Evolutionary conservation across 2,329 filamentous ascomycete genomes (phyloP).

Genomic region (Lachnellula suecica): DNA sequence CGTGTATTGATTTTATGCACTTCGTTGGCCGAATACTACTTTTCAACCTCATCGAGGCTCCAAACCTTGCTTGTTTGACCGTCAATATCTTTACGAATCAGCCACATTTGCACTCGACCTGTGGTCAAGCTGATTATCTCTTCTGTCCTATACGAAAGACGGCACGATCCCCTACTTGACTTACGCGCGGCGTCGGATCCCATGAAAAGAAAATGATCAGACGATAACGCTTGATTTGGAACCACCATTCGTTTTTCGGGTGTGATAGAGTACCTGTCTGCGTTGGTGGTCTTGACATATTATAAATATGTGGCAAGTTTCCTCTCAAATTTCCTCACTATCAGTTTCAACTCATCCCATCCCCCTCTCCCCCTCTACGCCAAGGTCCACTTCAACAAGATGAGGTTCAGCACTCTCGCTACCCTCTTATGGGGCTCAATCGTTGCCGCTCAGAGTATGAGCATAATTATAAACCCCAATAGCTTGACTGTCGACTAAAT

Average conservation of each 20-base stretch:
- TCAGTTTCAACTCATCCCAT: neutral
- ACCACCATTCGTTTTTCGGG: neutral
- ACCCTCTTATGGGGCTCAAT: neutral
- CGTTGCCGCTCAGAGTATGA: constrained; percentile 2
- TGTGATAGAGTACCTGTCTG: neutral
- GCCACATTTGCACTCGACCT: neutral
- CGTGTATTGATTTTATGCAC: neutral
- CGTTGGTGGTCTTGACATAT: neutral
- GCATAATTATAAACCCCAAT: neutral
- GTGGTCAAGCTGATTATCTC: neutral
- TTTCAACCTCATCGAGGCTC: neutral
- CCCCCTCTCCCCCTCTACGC: neutral
- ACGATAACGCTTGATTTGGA: neutral
- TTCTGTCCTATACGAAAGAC: neutral
- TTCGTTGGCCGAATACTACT: neutral
- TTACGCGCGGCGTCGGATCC: neutral
- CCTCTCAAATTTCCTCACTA: constrained; percentile 1
- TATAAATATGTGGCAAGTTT: neutral
- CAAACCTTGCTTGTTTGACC: neutral
- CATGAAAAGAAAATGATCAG: neutral
- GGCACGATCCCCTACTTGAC: neutral
- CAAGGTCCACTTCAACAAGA: neutral
- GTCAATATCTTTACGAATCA: neutral
- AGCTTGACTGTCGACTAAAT: neutral
- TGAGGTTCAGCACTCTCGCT: neutral